phyloP scores from a whole-genome alignment of 2,329 filamentous ascomycete genomes.

The Tricladium varicosporioides region DNA sequence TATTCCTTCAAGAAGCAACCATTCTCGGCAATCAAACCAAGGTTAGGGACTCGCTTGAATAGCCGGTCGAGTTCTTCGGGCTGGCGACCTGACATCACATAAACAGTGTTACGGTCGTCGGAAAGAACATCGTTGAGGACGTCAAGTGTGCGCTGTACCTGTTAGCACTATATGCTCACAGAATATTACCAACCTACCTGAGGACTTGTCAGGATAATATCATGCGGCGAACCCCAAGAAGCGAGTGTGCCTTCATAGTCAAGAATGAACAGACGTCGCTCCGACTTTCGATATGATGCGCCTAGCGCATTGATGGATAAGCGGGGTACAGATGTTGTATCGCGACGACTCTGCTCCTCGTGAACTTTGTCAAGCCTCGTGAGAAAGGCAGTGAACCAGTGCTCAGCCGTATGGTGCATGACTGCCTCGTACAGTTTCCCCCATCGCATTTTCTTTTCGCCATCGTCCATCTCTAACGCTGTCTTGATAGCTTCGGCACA shows the following conservation, averaged over 20 bases:
- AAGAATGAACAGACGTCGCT: constrained; percentile 78
- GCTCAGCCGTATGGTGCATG: constrained; percentile 75
- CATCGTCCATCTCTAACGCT: constrained; percentile 75
- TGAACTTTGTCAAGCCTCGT: constrained; percentile 71
- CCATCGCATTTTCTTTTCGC: constrained; percentile 76
- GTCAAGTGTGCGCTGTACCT: constrained; percentile 68
- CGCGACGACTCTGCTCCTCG: constrained; percentile 79
- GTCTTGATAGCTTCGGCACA: constrained; percentile 82
- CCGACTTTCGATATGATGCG: constrained; percentile 62
- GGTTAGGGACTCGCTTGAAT: constrained; percentile 77
- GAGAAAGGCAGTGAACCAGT: constrained; percentile 80
- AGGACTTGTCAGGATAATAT: constrained; percentile 82
- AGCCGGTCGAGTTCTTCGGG: constrained; percentile 85
- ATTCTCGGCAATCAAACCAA: constrained; percentile 92
- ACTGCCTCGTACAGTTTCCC: constrained; percentile 70
- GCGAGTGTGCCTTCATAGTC: constrained; percentile 94
- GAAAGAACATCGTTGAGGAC: constrained; percentile 77
- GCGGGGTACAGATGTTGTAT: constrained; percentile 83
- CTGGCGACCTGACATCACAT: constrained; percentile 87
- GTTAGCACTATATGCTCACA: constrained; percentile 14
- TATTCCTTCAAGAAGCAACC: constrained; percentile 83
- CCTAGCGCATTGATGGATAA: constrained; percentile 67
- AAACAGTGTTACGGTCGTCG: constrained; percentile 81
- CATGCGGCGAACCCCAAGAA: constrained; percentile 78
- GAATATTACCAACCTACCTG: constrained; percentile 41